Base-by-base conservation (phyloP, 352 stramenopile genomes). In the Phytophthora sp. region DNA sequence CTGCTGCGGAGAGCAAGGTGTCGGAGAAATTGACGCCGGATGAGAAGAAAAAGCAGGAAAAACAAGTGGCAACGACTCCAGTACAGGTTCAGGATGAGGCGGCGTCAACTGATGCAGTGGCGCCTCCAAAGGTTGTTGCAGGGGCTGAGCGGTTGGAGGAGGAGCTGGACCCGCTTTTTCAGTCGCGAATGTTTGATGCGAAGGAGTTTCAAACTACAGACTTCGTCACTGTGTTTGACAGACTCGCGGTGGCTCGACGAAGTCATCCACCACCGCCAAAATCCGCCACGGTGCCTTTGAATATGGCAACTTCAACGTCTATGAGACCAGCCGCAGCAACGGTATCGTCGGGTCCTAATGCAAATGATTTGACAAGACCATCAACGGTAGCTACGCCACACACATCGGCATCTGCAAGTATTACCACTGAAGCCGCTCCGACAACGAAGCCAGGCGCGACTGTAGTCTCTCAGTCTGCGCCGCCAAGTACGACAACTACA, bases 141-240 rank as follows among this genome's bases (percentile, higher is more conserved):
- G 34, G 54, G 42, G 7, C 49, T 2, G 43, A 53, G 12, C 10
- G 49, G 23, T 37, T 28, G 39, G 12, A 7, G 15, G 11, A 44
- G 9, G 17, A 64, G n/a, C 21, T 38, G 3, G 55, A 61, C n/a
- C 27, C 26, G 9, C 42, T 62, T 24, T 81, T 78, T 28, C 66
- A 73, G 57, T 79, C 78, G 4, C 66, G 81, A 21, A 20, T 70
- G 6, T 84, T 90, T 21, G 59, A 80, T 3, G 42, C 55, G 6
- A 48, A 87, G 5, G 58, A 68, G 7, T 87, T 86, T 42, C 51
- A 72, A 34, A 43, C 28, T 9, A 49, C 53, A 13, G 81, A 90
- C 51, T 90, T 88, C 27, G 21, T 56, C 23, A 86, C 71, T 3
- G 54, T 60, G 3, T 62, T 66, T 5, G 69, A 87, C 41, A 75